Evolutionary conservation across 805 yeast genomes (phyloP).

Genomic region (Candida cerambycidarum): DNA sequence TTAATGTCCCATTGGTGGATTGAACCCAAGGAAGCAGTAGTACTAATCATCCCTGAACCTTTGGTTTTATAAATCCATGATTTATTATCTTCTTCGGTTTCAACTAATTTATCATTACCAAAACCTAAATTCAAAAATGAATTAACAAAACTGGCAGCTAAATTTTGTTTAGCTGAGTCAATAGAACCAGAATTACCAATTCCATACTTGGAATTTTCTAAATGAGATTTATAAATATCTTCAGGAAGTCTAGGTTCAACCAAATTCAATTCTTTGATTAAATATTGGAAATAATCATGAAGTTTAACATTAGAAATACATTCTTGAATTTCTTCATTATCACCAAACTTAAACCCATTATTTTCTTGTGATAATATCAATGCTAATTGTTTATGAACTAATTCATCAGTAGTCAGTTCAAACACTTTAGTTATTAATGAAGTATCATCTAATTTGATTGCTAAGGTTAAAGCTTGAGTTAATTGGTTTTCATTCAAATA

Average conservation of each 20-base stretch:
- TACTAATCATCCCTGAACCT: conserved; percentile 85
- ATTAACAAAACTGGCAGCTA: conserved; percentile 93
- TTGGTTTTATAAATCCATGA: conserved; percentile 91
- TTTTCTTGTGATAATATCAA: conserved; percentile 86
- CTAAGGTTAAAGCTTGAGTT: conserved; percentile 87
- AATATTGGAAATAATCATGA: conserved; percentile 74
- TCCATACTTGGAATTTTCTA: conserved; percentile 68
- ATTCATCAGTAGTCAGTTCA: conserved; percentile 70
- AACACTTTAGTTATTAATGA: conserved; percentile 76
- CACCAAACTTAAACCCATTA: conserved; percentile 66
- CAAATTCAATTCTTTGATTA: conserved; percentile 84
- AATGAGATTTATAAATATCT: conserved; percentile 87
- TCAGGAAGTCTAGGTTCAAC: conserved; percentile 91
- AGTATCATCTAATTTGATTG: conserved; percentile 85
- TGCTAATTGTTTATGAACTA: conserved; percentile 86
- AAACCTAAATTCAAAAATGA: conserved; percentile 90
- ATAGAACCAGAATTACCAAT: conserved; percentile 53
- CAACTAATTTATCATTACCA: conserved; percentile 77
- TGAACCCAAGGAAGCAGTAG: conserved; percentile 90
- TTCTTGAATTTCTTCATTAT: conserved; percentile 72
- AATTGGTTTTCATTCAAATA: conserved; percentile 76
- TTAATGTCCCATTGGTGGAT: conserved; percentile 87
- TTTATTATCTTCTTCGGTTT: conserved; percentile 67
- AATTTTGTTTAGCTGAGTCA: conserved; percentile 92
- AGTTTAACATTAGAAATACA: conserved; percentile 77